Evolutionary conservation across 768 basidiomycete species (phyloP).

Genomic region (Lactarius vividus): DNA sequence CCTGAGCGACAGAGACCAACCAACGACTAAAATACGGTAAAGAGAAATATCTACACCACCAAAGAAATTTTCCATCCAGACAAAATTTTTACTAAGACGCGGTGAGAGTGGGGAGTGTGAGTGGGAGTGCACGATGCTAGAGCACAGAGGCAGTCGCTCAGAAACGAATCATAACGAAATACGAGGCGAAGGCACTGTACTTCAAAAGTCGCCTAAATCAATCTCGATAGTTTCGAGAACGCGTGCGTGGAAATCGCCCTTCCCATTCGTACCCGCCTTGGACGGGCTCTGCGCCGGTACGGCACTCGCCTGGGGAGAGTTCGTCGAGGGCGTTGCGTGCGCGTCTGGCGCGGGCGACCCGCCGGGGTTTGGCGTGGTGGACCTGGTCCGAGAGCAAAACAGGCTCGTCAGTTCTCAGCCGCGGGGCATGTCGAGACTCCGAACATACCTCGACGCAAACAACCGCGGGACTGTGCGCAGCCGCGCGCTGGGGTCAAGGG

Average conservation of each 20-base stretch:
- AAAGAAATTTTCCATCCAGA: background rate
- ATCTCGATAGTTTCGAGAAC: conserved; percentile 68
- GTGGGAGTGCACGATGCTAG: background rate
- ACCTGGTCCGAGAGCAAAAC: conserved; percentile 33
- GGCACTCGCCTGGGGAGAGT: conserved; percentile 32
- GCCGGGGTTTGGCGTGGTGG: conserved; percentile 41
- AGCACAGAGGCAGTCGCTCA: background rate
- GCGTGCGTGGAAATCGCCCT: conserved; percentile 52
- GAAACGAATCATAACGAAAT: background rate
- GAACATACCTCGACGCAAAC: conserved; percentile 59
- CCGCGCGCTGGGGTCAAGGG: conserved; percentile 60
- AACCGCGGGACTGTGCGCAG: conserved; percentile 61
- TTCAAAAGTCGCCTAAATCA: conserved; percentile 73
- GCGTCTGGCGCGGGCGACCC: conserved; percentile 31
- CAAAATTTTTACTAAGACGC: background rate
- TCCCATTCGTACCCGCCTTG: conserved; percentile 33
- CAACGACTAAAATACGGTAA: conserved; percentile 15
- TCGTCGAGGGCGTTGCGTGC: conserved; percentile 33
- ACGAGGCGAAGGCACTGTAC: background rate
- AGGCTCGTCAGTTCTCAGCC: background rate
- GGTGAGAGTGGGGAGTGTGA: background rate
- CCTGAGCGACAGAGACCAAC: conserved; percentile 9
- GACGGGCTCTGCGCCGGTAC: conserved; percentile 32
- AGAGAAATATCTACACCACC: conserved; percentile 12
- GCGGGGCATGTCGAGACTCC: background rate